phyloP scores from a whole-genome alignment of 768 basidiomycete genomes.

The Phlebiopsis flavidoalba region DNA sequence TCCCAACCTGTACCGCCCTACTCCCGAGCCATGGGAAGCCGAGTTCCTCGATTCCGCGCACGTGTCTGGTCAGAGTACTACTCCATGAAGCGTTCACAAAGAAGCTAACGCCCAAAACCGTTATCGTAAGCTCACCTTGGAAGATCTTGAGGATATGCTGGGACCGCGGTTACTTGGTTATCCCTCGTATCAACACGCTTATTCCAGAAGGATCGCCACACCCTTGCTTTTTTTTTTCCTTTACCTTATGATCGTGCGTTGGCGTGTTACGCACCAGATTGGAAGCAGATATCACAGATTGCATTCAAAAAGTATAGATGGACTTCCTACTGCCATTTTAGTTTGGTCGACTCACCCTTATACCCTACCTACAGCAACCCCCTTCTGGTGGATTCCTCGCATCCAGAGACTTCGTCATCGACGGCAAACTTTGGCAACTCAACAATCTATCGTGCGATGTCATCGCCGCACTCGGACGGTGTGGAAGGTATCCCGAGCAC shows the following conservation, averaged over 20 bases:
- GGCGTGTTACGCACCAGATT: conserved; percentile 97
- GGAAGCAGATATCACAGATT: conserved; percentile 98
- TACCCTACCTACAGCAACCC: conserved; percentile 54
- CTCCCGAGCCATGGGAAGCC: conserved; percentile 95
- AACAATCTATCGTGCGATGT: conserved; percentile 99
- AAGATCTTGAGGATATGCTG: conserved; percentile 98
- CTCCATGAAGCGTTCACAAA: conserved; percentile 98
- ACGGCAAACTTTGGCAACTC: conserved; percentile 93
- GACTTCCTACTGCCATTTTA: not conserved
- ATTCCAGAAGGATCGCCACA: conserved; percentile 99
- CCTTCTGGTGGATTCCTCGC: conserved; percentile 99
- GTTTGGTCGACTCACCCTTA: conserved; percentile 3
- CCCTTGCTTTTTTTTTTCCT: too few species aligned
- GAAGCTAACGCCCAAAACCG: conserved; percentile 99
- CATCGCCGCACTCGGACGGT: conserved; percentile 94
- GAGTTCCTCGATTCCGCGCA: conserved; percentile 92
- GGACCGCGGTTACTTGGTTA: conserved; percentile 98
- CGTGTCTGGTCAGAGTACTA: conserved; percentile 99
- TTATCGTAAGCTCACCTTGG: conserved; percentile 89
- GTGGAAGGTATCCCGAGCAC: conserved; percentile 94
- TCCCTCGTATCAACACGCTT: conserved; percentile 96
- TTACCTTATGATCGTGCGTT: conserved; percentile 98
- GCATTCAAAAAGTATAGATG: conserved; percentile 78
- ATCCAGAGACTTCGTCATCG: too few species aligned
- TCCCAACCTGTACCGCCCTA: conserved; percentile 93